Percentiles rank a stretch among this genome's conserved stretches.
phyloP scores from a whole-genome alignment of 2,329 filamentous ascomycete species.

The Monilinia vaccinii-corymbosi region DNA sequence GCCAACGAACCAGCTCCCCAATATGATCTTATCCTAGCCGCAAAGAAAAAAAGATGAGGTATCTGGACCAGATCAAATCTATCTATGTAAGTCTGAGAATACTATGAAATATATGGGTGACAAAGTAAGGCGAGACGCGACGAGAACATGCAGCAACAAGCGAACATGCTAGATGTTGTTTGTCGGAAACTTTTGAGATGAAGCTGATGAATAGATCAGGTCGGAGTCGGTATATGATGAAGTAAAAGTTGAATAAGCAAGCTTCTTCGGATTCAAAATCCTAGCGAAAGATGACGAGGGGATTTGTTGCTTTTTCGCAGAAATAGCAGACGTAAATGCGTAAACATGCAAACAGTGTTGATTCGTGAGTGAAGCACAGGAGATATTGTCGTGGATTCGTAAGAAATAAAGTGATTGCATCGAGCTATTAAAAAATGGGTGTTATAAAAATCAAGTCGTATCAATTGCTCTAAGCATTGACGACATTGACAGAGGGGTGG shows the following conservation, averaged over 20 bases:
- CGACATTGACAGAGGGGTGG: not conserved
- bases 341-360: not conserved
- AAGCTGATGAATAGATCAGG: not conserved
- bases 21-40: not conserved
- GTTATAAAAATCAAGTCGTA: not conserved
- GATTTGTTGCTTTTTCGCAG: not conserved
- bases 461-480: conserved; percentile 1
- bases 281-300: not conserved
- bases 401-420: not conserved
- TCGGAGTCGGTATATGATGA: not conserved
- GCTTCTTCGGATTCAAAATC: not conserved
- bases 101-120: not conserved
- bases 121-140: not conserved
- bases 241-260: not conserved
- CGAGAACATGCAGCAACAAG: not conserved
- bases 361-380: not conserved
- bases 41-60: not conserved
- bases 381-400: not conserved
- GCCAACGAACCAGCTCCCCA: not conserved
- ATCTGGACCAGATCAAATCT: not conserved
- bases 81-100: not conserved
- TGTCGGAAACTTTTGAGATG: not conserved
- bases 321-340: not conserved
- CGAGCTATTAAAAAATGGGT: not conserved
- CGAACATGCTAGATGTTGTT: not conserved